A percentile compares a stretch with the other conserved stretches of the same genome.
Conservation (phyloP, 345 rosid genomes). For the Murraya paniculata region DNA sequence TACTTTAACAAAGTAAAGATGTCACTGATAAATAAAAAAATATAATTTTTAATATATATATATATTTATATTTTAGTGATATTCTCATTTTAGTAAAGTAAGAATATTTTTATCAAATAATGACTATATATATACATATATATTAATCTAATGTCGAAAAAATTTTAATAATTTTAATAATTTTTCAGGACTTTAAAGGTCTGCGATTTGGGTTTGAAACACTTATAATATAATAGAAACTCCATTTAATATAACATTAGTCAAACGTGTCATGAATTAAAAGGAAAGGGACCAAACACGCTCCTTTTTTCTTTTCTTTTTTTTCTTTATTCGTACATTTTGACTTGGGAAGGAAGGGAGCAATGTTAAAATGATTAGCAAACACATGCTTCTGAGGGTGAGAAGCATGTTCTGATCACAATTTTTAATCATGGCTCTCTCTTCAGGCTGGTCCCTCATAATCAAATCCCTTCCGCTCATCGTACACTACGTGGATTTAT, state of each 20-base stretch:
- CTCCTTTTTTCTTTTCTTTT: neutral
- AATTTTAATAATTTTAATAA: no score
- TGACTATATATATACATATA: no score
- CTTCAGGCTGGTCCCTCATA: neutral
- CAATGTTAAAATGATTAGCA: neutral
- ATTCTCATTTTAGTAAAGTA: no score
- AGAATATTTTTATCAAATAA: no score
- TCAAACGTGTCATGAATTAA: neutral
- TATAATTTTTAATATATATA: no score
- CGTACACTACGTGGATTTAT: neutral
- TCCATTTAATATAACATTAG: neutral
- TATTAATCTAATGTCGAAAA: no score
- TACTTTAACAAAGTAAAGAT: no score
- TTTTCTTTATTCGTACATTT: neutral
- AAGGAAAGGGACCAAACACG: neutral
- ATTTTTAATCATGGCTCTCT: neutral
- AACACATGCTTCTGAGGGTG: neutral
- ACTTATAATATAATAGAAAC: no score
- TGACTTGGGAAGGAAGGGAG: neutral
- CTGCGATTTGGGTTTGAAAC: no score
- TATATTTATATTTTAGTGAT: no score
- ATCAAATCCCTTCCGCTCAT: neutral
- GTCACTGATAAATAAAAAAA: accelerated
- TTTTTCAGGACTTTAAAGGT: no score
- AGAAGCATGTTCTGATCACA: neutral